Conservation (phyloP, 108 stramenopile species). For the Craspedostauros australis region DNA sequence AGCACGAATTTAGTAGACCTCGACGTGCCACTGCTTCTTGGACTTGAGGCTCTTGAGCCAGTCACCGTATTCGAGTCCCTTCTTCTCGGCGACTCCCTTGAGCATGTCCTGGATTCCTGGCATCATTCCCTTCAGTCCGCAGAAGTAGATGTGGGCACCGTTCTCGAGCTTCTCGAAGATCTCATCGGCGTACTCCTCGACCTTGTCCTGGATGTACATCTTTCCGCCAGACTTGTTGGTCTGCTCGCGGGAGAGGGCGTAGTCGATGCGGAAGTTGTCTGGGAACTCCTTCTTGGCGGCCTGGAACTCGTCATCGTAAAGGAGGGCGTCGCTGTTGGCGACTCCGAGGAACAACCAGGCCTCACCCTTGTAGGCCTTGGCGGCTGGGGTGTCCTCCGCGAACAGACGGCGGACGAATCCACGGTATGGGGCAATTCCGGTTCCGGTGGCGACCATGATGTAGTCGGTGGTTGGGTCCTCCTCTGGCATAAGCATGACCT, state of each 20-base stretch:
- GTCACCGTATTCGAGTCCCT: conserved; percentile 84
- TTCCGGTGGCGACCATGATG: conserved; percentile 98
- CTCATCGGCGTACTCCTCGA: conserved; percentile 95
- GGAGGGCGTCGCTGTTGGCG: conserved; percentile 89
- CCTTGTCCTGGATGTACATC: conserved; percentile 99
- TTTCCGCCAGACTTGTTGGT: conserved; percentile 91
- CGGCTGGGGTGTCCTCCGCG: conserved; percentile 87
- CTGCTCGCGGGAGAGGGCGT: conserved; percentile 94
- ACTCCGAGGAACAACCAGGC: conserved; percentile 98
- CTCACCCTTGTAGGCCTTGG: conserved; percentile 84
- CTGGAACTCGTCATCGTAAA: conserved; percentile 96
- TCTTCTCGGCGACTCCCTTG: conserved; percentile 68
- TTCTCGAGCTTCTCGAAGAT: conserved; percentile 83
- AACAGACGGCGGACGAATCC: conserved; percentile 96
- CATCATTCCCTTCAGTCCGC: conserved; percentile 98
- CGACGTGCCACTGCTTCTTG: conserved; percentile 89
- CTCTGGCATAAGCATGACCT: conserved; percentile 98
- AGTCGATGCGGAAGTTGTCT: conserved; percentile 92
- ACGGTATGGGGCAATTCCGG: conserved; percentile 97
- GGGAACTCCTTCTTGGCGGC: conserved; percentile 75
- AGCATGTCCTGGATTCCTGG: conserved; percentile 95
- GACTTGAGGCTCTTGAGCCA: conserved; percentile 85
- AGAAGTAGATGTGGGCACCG: conserved; percentile 97
- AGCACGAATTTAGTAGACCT: conserved; percentile 71
- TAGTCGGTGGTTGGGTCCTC: conserved; percentile 86